Conservation (phyloP, 768 basidiomycete species). For the Nidularia pulvinata region DNA sequence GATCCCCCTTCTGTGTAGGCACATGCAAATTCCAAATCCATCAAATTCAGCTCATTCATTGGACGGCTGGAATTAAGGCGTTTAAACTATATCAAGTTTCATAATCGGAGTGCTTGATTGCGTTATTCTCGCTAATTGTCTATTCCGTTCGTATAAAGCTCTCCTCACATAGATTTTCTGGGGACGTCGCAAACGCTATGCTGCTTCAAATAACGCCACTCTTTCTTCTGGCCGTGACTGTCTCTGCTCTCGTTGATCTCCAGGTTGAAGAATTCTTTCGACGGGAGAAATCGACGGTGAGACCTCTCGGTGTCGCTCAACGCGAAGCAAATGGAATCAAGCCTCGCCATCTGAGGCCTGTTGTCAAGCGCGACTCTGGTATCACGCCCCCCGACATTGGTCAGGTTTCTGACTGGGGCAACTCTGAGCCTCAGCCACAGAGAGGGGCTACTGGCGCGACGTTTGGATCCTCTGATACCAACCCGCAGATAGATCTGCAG, state of each 20-base stretch:
- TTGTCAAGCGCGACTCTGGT: conserved; percentile 2
- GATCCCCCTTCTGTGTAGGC: no score
- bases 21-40: no score
- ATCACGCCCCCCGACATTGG: conserved; percentile 8
- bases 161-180: no score
- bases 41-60: no score
- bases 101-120: no score
- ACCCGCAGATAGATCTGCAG: conserved; percentile 5
- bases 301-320: conserved; percentile 5
- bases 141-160: no score
- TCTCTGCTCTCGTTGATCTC: background rate
- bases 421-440: conserved; percentile 4
- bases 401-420: conserved; percentile 3
- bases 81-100: no score
- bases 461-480: conserved; percentile 7
- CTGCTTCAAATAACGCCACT: no score
- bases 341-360: conserved; percentile 5
- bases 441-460: conserved; percentile 3
- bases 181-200: no score
- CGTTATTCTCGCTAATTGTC: no score
- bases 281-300: background rate
- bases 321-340: conserved; percentile 8
- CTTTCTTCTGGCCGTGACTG: background rate
- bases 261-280: conserved; percentile 1
- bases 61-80: no score